phyloP scores from a whole-genome alignment of 148 eudicot species.

The Linanthus parryae region DNA sequence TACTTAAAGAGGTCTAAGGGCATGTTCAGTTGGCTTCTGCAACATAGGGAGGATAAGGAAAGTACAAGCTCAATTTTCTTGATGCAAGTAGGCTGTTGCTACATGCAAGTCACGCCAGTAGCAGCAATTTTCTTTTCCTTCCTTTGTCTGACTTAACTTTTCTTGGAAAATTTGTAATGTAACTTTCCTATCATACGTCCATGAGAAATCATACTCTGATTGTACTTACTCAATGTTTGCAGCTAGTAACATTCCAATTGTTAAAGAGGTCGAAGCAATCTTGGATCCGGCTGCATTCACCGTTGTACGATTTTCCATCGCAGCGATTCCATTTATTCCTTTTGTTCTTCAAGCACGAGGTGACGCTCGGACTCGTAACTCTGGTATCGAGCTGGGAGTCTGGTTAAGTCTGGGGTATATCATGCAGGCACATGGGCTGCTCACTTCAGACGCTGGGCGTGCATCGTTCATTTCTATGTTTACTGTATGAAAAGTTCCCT shows the following conservation, averaged over 20 bases:
- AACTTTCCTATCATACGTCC: too few species aligned
- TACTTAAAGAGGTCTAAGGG: not conserved
- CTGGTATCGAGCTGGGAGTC: constrained; percentile 63
- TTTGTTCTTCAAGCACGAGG: constrained; percentile 39
- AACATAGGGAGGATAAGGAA: not conserved
- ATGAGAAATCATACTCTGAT: too few species aligned
- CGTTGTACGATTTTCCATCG: constrained; percentile 40
- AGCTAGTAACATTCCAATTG: constrained; percentile 69
- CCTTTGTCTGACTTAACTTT: too few species aligned
- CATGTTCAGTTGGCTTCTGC: not conserved
- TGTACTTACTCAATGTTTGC: too few species aligned
- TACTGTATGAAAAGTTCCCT: constrained; percentile 51
- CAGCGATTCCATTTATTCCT: constrained; percentile 66
- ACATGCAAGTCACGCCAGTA: too few species aligned
- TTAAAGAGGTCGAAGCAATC: constrained; percentile 59
- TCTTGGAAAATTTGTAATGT: too few species aligned
- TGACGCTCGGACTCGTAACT: constrained; percentile 37
- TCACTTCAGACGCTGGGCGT: constrained; percentile 74
- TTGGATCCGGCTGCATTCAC: constrained; percentile 62
- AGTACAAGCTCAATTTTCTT: too few species aligned
- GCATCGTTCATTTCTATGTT: constrained; percentile 63
- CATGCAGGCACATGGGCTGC: constrained; percentile 66
- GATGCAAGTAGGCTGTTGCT: too few species aligned
- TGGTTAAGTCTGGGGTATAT: constrained; percentile 77
- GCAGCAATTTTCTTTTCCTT: too few species aligned